Conservation (phyloP, 768 basidiomycete species). For the Lactarius vividus region DNA sequence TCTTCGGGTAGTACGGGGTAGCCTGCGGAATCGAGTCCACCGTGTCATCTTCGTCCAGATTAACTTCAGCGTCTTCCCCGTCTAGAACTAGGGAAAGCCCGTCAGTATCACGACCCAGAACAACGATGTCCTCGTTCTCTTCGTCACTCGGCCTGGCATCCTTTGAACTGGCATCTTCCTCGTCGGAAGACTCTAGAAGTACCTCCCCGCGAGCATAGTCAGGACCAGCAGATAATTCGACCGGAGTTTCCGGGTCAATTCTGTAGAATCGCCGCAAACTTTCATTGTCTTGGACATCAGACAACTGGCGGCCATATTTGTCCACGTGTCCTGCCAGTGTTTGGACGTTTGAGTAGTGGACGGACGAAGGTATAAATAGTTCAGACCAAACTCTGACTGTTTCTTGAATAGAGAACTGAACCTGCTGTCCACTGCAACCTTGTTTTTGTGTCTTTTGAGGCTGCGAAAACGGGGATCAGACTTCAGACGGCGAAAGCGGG, state of each 20-base stretch:
- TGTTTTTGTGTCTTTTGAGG: constrained; percentile 74
- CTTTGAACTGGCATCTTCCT: constrained; percentile 46
- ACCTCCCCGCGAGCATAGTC: constrained; percentile 92
- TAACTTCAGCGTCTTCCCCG: constrained; percentile 55
- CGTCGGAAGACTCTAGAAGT: constrained; percentile 84
- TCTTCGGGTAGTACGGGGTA: constrained; percentile 56
- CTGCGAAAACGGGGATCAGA: constrained; percentile 92
- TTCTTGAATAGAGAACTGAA: constrained; percentile 75
- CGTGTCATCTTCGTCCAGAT: constrained; percentile 75
- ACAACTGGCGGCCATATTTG: constrained; percentile 81
- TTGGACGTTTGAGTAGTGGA: constrained; percentile 1
- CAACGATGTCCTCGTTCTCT: constrained; percentile 49
- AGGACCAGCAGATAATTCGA: constrained; percentile 40
- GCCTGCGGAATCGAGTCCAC: constrained; percentile 75
- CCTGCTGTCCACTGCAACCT: constrained; percentile 87
- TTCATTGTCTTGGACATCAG: constrained; percentile 68
- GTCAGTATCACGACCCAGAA: constrained; percentile 47
- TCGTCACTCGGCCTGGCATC: constrained; percentile 39
- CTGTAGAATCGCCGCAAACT: constrained; percentile 80
- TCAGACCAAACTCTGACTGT: constrained; percentile 34
- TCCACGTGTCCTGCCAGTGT: constrained; percentile 55
- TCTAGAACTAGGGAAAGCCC: constrained; percentile 42
- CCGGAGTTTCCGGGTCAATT: constrained; percentile 49
- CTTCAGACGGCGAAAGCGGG: constrained; percentile 83
- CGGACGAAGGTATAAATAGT: constrained; percentile 23